A percentile compares a stretch with the other conserved stretches of the same genome.
Conservation (phyloP, 139 green algal genomes). For the Eudorina sp. region DNA sequence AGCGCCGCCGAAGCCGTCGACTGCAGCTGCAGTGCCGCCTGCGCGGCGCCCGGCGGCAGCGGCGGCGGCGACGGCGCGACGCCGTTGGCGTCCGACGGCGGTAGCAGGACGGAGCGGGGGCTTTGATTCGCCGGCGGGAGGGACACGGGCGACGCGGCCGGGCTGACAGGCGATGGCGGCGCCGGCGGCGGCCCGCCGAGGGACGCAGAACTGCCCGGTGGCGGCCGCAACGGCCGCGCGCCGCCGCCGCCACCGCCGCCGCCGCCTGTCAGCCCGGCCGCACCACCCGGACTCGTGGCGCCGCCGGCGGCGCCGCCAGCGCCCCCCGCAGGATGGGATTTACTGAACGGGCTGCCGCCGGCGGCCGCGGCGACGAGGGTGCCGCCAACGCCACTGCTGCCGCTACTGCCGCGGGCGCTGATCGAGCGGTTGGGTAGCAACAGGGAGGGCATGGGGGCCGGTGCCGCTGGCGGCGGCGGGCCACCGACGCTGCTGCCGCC, state of each 20-base stretch:
- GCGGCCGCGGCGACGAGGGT: background rate
- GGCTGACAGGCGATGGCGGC: conserved; percentile 1
- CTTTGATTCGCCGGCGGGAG: no score
- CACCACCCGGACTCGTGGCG: background rate
- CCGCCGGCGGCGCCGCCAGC: background rate
- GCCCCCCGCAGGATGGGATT: background rate
- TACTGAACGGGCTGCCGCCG: background rate
- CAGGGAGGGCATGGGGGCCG: background rate
- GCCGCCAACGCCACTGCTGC: background rate
- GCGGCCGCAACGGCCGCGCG: background rate
- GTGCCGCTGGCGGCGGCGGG: background rate
- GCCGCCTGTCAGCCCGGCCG: no score
- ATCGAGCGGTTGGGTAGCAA: background rate
- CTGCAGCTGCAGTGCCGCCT: background rate
- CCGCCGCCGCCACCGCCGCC: background rate
- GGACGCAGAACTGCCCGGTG: background rate
- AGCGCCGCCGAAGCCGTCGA: background rate
- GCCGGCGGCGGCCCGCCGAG: background rate
- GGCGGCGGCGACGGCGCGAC: background rate
- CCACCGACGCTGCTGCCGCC: background rate
- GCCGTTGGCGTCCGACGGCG: background rate
- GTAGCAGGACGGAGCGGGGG: background rate
- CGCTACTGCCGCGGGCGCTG: background rate
- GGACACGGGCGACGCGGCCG: background rate
- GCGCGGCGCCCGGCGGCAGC: background rate